phyloP scores from a whole-genome alignment of 306 rosid species.

The Astragalus membranaceus region DNA sequence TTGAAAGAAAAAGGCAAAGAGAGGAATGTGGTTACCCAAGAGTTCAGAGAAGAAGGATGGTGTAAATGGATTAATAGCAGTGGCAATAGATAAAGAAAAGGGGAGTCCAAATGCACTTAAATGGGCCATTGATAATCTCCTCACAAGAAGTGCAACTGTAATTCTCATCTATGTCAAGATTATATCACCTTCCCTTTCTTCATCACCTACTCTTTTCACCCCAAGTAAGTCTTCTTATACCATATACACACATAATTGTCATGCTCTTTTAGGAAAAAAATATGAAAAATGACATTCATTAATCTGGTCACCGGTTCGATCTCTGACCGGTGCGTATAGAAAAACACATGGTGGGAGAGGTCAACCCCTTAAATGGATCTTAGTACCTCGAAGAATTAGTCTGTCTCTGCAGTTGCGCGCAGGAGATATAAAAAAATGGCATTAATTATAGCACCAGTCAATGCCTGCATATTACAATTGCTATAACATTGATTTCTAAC shows the following conservation, averaged over 20 bases:
- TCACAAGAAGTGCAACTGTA: constrained; percentile 44
- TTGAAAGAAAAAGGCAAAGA: not conserved
- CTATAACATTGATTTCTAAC: not conserved
- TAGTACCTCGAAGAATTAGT: no score
- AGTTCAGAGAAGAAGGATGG: constrained; percentile 41
- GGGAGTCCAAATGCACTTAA: constrained; percentile 80
- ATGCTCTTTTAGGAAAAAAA: no score
- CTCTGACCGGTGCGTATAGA: no score
- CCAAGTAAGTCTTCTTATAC: constrained; percentile 36
- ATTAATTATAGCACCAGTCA: no score
- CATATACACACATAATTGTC: not conserved
- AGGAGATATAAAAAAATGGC: no score
- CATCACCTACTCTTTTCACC: constrained; percentile 34
- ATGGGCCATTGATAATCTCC: constrained; percentile 73
- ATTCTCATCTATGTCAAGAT: constrained; percentile 76
- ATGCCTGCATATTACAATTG: no score
- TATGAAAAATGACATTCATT: no score
- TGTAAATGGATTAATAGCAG: constrained; percentile 67
- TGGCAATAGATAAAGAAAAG: constrained; percentile 87
- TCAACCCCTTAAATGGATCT: no score
- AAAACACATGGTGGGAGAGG: no score
- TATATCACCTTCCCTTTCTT: constrained; percentile 20
- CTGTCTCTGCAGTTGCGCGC: no score
- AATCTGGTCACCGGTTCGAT: no score
- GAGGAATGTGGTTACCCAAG: constrained; percentile 71